Base-by-base conservation (phyloP, 805 yeast genomes). In the Schwanniomyces sp. region DNA sequence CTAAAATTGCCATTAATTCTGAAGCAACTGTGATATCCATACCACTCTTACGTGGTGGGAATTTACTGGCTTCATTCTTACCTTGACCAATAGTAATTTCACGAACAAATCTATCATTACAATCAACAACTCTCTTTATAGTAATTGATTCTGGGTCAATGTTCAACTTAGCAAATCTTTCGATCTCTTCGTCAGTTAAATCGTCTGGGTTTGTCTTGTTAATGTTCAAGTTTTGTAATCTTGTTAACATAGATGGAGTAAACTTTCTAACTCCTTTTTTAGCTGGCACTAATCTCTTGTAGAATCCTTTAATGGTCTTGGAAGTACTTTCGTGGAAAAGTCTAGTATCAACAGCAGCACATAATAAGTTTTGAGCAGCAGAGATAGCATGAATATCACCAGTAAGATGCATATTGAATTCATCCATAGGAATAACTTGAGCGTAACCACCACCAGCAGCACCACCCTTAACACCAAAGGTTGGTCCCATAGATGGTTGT, bases 401-500 rank as follows among this genome's bases (percentile, higher is more conserved):
- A 43, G 98, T 92, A 56, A 92, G 78, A 67, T 92, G 98, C 88
- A 94, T 82, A 75, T 94, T 92, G 78, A 92, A 92, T 72, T 92
- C 97, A 69, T 92, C 99, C 97, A 92, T 92, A 44, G 98, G 98
- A 58, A 92, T 91, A 40, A 92, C 98, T 72, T 92, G 98, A 2
- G 98, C 81, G 69, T 91, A 92, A 41, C 98, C 98, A 64, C 98
- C 99, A 59, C 99, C 99, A 16, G 98, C 98, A 48, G 99, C 99
- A 69, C 98, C 98, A 62, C 99, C 99, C 74, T 92, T 92, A 59
- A 92, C 91, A 67, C 99, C 99, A 61, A 92, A 92, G 16, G 98
- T 92, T 44, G 99, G 99, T 34, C 98, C 98, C 97, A 92, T 90
- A 8, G 96, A 87, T 26, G 98, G 98, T 68, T 92, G 99, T 68